Base-by-base conservation (phyloP, 768 basidiomycete genomes). In the Kwoniella pini region DNA sequence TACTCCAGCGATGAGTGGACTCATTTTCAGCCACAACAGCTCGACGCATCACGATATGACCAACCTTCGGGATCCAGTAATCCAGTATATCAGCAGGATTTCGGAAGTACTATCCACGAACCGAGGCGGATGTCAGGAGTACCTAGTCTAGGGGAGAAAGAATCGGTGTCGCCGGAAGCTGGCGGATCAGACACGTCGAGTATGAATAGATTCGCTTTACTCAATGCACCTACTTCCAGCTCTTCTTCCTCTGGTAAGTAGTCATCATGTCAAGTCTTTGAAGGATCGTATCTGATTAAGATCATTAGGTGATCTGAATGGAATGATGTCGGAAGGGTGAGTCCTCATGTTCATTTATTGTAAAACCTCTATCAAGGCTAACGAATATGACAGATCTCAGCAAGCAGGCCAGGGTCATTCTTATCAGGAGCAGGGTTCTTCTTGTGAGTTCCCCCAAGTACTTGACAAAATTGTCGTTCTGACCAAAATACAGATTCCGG, bases 211-310 rank as follows among this genome's bases (percentile, higher is more conserved):
- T 33, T 50, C n/a, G 27, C 48, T 31, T 31, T 10, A 17, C 11
- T 50, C n/a, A 50, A 50, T 50, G 28, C 28, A 13, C 48, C 48
- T 17, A 10, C 30, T 13, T 50, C 48, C 17, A 50, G 48, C 30
- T 50, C 48, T 12, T 50, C 48, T n/a, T n/a, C 48, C n/a, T n/a
- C n/a, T 5, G 48, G 48, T 50, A 28, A 50, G 48, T 33, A 28
- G 15, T 6, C 9, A 19, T 17, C 27, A n/a, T 10, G 7, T 7
- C 17, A 7, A 31, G 48, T 28, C 21, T n/a, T 30, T 50, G 48
- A 50, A 15, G n/a, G n/a, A n/a, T n/a, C n/a, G n/a, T n/a, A n/a
- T n/a, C n/a, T n/a, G n/a, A n/a, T n/a, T n/a, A n/a, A 31, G 17
- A 1, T 2, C 15, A 10, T 31, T 12, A 50, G 48, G 48, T 10